Evolutionary conservation across 495 filamentous ascomycete species (phyloP).

Genomic region (Tuber aestivum): DNA sequence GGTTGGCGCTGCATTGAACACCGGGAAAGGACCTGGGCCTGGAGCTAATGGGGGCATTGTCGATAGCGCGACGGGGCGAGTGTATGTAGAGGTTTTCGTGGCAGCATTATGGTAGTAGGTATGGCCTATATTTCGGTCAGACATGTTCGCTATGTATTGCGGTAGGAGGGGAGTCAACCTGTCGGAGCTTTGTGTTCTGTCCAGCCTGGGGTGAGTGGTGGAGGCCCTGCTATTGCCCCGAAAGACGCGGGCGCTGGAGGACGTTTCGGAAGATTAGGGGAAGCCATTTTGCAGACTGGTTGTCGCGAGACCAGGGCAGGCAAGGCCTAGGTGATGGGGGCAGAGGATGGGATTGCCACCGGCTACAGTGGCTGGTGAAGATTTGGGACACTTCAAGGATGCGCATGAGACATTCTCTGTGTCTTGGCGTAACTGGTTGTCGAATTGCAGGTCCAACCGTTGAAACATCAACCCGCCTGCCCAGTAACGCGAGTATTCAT

Average conservation of each 20-base stretch:
- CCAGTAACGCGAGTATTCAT: conserved; percentile 23
- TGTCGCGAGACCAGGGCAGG: not conserved
- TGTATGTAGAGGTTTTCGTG: conserved; percentile 85
- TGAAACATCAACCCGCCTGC: conserved; percentile 22
- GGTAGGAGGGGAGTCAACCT: conserved; percentile 47
- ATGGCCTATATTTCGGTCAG: conserved; percentile 53
- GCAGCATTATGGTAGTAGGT: conserved; percentile 81
- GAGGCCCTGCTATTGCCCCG: conserved; percentile 10
- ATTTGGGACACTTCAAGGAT: not conserved
- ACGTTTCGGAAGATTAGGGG: conserved; percentile 29
- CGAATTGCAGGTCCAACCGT: not conserved
- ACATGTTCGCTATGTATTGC: conserved; percentile 6
- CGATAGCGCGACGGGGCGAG: conserved; percentile 52
- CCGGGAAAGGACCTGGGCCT: conserved; percentile 31
- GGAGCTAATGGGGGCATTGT: conserved; percentile 42
- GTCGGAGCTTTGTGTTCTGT: conserved; percentile 87
- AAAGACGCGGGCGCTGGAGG: conserved; percentile 19
- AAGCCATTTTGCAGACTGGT: conserved; percentile 11
- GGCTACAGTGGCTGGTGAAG: not conserved
- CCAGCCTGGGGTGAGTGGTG: conserved; percentile 72
- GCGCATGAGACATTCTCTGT: not conserved
- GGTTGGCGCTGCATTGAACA: conserved; percentile 34
- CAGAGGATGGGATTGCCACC: not conserved
- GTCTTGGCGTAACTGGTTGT: conserved; percentile 4
- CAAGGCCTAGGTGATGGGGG: not conserved